A percentile compares a stretch with the other conserved stretches of the same genome.
Conservation (phyloP, 352 stramenopile genomes). For the Thraustochytrium striatum region DNA sequence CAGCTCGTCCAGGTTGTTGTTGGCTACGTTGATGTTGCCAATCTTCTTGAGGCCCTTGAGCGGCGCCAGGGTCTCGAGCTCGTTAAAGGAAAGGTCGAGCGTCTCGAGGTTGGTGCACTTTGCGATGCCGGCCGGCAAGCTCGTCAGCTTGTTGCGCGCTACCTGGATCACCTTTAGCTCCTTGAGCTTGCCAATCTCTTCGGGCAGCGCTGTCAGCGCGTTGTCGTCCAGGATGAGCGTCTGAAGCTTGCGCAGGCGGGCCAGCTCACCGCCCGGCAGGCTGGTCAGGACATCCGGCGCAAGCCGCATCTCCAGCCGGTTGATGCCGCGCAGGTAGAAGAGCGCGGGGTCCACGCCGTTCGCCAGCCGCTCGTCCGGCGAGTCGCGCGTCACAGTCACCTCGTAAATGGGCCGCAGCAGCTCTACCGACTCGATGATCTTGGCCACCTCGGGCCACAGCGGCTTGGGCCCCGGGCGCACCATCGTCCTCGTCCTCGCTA, state of each 20-base stretch:
- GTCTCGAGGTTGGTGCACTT: conserved; percentile 6
- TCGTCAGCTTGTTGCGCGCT: conserved; percentile 31
- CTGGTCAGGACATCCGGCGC: conserved; percentile 1
- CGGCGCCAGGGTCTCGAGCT: neutral
- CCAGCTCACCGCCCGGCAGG: conserved; percentile 9
- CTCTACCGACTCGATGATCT: conserved; percentile 48
- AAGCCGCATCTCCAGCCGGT: conserved; percentile 39
- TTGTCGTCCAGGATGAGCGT: conserved; percentile 47
- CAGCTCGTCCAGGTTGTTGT: conserved; percentile 47
- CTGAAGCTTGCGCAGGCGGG: conserved; percentile 45
- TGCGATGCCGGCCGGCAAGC: neutral
- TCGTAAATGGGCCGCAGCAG: conserved; percentile 40
- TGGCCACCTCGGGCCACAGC: conserved; percentile 48
- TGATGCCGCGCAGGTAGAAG: conserved; percentile 43
- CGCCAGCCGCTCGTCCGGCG: neutral
- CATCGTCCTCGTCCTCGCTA: too few relatives aligned
- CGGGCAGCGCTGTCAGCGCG: conserved; percentile 15
- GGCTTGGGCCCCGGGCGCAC: conserved; percentile 4
- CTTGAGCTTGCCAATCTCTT: conserved; percentile 42
- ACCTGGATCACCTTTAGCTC: conserved; percentile 15
- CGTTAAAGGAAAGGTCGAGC: conserved; percentile 13
- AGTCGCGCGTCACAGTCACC: conserved; percentile 12
- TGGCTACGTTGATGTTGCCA: neutral
- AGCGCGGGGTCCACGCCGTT: conserved; percentile 45
- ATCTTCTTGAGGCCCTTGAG: neutral